A percentile compares a stretch with the other conserved stretches of the same genome.
Evolutionary conservation across 176 grass and related monocot species (phyloP).

Genomic region (Ensete glaucum): DNA sequence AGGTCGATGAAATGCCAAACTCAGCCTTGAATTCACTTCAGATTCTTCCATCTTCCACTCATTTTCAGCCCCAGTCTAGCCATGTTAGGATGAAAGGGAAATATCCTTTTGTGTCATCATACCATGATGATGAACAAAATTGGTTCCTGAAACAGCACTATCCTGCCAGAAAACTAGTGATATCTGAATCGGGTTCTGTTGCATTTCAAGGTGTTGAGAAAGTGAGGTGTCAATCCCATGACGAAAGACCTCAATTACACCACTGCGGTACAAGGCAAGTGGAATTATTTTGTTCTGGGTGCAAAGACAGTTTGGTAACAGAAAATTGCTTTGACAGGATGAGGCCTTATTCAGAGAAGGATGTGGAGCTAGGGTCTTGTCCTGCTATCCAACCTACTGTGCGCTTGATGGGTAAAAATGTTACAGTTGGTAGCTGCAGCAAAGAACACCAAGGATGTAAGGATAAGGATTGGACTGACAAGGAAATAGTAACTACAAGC

Average conservation of each 20-base stretch:
- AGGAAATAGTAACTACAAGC: slow-evolving; percentile 25
- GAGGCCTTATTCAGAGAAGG: slow-evolving; percentile 24
- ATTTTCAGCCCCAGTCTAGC: slow-evolving; percentile 17
- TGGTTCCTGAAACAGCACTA: slow-evolving; percentile 29
- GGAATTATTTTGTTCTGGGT: slow-evolving; percentile 17
- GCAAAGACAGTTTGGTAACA: slow-evolving; percentile 16
- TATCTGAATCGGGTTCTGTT: slow-evolving; percentile 32
- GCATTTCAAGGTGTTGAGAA: slow-evolving; percentile 44
- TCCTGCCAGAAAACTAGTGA: slow-evolving; percentile 18
- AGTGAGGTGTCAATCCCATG: slow-evolving; percentile 32
- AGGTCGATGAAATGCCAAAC: slow-evolving; percentile 32
- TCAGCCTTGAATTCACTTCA: slow-evolving; percentile 22
- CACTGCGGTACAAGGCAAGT: slow-evolving; percentile 17
- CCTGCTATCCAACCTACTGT: slow-evolving; percentile 43
- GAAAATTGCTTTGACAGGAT: slow-evolving; percentile 22
- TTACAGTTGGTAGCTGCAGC: slow-evolving; percentile 49
- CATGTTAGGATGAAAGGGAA: slow-evolving; percentile 31
- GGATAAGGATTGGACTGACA: slow-evolving; percentile 26
- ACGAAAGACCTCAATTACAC: slow-evolving; percentile 9
- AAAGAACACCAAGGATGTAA: slow-evolving; percentile 33
- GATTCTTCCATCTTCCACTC: slow-evolving; percentile 25
- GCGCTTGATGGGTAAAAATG: slow-evolving; percentile 89
- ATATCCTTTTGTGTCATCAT: slow-evolving; percentile 27
- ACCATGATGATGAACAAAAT: slow-evolving; percentile 35
- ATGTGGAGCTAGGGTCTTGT: slow-evolving; percentile 28